phyloP scores from a whole-genome alignment of 148 eudicot genomes.

The Cornus kousa region DNA sequence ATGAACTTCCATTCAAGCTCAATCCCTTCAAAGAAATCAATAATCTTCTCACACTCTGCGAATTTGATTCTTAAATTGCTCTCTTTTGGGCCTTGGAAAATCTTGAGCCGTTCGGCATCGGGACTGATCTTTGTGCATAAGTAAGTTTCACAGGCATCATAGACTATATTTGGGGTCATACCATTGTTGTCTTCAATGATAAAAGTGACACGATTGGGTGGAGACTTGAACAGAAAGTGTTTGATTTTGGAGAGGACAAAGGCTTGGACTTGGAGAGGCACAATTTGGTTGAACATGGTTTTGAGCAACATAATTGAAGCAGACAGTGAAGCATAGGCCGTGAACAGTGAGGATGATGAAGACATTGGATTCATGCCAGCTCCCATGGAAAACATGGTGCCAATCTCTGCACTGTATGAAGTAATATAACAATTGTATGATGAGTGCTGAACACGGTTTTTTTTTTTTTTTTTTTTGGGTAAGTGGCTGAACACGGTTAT shows the following conservation, averaged over 20 bases:
- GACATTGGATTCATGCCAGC: not conserved
- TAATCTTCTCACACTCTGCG: not conserved
- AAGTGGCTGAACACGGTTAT: too few relatives aligned
- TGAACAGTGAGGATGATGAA: not conserved
- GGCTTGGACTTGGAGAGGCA: not conserved
- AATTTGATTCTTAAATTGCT: slow-evolving; percentile 2
- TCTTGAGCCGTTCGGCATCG: slow-evolving; percentile 8
- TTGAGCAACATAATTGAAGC: slow-evolving; percentile 8
- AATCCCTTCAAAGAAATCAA: slow-evolving; percentile 9
- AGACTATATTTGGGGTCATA: slow-evolving; percentile 10
- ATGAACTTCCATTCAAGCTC: slow-evolving; percentile 8
- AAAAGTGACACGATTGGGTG: slow-evolving; percentile 5
- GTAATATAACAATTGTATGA: too few relatives aligned
- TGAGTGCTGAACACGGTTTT: too few relatives aligned
- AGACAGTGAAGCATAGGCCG: slow-evolving; percentile 16
- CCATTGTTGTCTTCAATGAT: slow-evolving; percentile 13
- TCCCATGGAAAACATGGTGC: too few relatives aligned
- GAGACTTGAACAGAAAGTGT: not conserved
- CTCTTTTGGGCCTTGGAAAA: slow-evolving; percentile 4
- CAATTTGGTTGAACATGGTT: slow-evolving; percentile 11
- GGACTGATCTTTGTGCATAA: slow-evolving; percentile 13
- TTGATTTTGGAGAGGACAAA: not conserved
- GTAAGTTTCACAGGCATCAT: slow-evolving; percentile 12
- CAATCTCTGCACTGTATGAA: too few relatives aligned
- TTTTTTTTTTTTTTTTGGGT: too few relatives aligned